Percentiles rank a stretch among this genome's conserved stretches.
These are phyloP conservation scores for Penicillium cinerascens DNA, from an alignment of 495 filamentous ascomycete species.

Conservation along the genomic window DNA sequence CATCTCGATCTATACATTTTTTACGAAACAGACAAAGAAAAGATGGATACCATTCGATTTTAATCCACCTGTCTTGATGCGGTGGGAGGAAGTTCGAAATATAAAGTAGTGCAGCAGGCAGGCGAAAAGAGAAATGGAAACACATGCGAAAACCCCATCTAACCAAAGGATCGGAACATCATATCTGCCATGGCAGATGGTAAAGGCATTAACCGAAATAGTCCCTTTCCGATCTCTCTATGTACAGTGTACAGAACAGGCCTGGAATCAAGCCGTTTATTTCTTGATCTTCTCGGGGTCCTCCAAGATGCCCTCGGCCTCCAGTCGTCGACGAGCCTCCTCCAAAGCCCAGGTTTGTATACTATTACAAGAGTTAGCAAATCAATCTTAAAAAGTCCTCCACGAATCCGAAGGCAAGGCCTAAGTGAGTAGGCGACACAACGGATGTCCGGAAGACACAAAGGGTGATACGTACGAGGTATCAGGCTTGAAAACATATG, in stretches of 20 bases:
- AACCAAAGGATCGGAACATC: conserved; percentile 36
- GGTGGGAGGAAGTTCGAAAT: conserved; percentile 23
- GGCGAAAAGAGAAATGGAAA: conserved; percentile 28
- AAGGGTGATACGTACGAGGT: conserved; percentile 72
- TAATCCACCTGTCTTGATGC: conserved; percentile 25
- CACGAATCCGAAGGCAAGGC: background rate
- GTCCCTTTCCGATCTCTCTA: conserved; percentile 40
- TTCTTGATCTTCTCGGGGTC: conserved; percentile 58
- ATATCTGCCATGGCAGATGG: conserved; percentile 32
- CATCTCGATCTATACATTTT: background rate
- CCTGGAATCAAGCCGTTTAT: conserved; percentile 22
- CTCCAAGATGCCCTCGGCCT: conserved; percentile 88
- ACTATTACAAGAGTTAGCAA: conserved; percentile 47
- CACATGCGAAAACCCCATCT: conserved; percentile 41
- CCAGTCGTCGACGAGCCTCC: conserved; percentile 88
- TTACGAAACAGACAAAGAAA: background rate
- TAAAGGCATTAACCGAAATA: conserved; percentile 33
- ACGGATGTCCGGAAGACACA: background rate
- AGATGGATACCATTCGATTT: conserved; percentile 19
- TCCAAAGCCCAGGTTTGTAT: conserved; percentile 99
- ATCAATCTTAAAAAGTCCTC: conserved; percentile 1
- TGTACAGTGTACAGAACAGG: conserved; percentile 47
- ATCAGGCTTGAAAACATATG: conserved; percentile 96
- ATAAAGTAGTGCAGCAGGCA: conserved; percentile 36
- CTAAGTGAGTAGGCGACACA: background rate